These are phyloP conservation scores for Rhexocercosporidium sp. DNA, from an alignment of 2,329 filamentous ascomycete species.

Conservation along the genomic window DNA sequence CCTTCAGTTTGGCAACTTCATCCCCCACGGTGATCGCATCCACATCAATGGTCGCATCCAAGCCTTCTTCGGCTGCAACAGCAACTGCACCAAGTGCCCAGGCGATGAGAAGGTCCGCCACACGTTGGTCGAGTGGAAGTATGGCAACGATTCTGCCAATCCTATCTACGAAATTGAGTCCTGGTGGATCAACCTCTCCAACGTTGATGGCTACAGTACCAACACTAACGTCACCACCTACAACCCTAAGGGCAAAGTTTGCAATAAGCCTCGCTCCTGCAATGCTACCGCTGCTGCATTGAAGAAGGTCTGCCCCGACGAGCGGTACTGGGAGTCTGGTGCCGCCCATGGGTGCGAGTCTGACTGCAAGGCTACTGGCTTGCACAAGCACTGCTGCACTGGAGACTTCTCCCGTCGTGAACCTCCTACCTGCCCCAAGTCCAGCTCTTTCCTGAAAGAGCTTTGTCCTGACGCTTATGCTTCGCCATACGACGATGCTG, in stretches of 20 bases:
- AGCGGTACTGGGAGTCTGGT: neutral
- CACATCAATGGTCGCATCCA: too few relatives aligned
- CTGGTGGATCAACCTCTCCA: neutral
- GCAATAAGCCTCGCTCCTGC: neutral
- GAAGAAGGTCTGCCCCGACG: neutral
- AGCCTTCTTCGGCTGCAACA: too few relatives aligned
- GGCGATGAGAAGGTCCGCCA: neutral
- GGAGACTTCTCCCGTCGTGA: neutral
- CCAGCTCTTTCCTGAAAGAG: constrained; percentile 10
- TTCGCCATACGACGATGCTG: neutral
- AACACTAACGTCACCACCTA: constrained; percentile 10
- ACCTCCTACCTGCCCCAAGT: neutral
- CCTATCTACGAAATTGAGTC: neutral
- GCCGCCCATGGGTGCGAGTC: constrained; percentile 8
- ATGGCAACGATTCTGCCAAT: neutral
- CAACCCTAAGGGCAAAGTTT: neutral
- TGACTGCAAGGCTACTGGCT: constrained; percentile 11
- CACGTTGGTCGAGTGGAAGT: constrained; percentile 5
- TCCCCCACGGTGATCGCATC: too few relatives aligned
- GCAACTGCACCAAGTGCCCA: too few relatives aligned
- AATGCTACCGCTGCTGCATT: neutral
- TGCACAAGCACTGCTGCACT: constrained; percentile 10
- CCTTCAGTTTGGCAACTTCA: too few relatives aligned
- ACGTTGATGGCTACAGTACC: constrained; percentile 6
- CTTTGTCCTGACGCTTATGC: neutral